phyloP scores from a whole-genome alignment of 805 yeast species.

The Starmera quercuum region DNA sequence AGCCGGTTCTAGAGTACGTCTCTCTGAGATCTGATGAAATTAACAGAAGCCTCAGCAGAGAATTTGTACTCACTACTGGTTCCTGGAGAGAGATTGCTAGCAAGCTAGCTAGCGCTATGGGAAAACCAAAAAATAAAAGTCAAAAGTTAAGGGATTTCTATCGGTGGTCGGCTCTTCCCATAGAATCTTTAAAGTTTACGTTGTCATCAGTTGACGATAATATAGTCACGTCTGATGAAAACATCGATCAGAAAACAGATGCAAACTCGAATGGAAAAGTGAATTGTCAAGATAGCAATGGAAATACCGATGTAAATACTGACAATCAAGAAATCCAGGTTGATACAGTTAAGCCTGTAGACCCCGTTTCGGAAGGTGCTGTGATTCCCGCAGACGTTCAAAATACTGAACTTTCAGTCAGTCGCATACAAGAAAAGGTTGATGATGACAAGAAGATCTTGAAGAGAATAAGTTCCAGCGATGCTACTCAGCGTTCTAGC shows the following conservation, averaged over 20 bases:
- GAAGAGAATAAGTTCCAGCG: constrained; percentile 17
- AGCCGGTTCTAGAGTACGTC: constrained; percentile 10
- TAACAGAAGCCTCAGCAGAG: constrained; percentile 6
- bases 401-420: too few relatives aligned
- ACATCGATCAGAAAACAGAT: background rate
- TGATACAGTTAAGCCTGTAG: too few relatives aligned
- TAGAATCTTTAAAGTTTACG: background rate
- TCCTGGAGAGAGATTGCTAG: constrained; percentile 1
- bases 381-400: too few relatives aligned
- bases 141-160: background rate
- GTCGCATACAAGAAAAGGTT: constrained; percentile 24
- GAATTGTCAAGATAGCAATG: too few relatives aligned
- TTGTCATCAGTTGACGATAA: background rate
- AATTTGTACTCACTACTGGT: background rate
- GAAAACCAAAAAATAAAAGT: background rate
- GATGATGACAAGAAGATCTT: constrained; percentile 26
- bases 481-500: constrained; percentile 28
- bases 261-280: too few relatives aligned
- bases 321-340: too few relatives aligned
- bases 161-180: background rate
- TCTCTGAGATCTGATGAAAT: constrained; percentile 3
- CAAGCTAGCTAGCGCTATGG: background rate
- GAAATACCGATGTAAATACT: too few relatives aligned
- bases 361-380: too few relatives aligned
- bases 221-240: background rate